Percentiles rank a stretch among this genome's conserved stretches.
Evolutionary conservation across 139 green algal species (phyloP).

Genomic region (Chlorella sp.): DNA sequence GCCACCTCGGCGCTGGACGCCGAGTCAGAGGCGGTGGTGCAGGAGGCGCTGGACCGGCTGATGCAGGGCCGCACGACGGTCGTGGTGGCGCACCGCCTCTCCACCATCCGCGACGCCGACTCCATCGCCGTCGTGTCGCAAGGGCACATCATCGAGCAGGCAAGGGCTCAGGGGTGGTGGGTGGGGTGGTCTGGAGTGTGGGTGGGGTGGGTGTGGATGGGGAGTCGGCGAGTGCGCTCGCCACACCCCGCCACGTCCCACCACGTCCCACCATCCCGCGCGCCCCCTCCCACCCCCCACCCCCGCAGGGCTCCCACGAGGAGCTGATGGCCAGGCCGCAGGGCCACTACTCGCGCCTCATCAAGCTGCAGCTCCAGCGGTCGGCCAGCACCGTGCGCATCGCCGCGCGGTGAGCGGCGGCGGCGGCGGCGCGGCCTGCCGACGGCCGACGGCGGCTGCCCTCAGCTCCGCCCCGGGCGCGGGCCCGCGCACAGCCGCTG

Average conservation of each 20-base stretch:
- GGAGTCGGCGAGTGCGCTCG: background rate
- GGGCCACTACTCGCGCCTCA: conserved; percentile 43
- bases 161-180: conserved; percentile 50
- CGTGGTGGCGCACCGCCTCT: conserved; percentile 87
- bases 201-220: too few relatives aligned
- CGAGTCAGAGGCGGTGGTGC: conserved; percentile 56
- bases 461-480: too few relatives aligned
- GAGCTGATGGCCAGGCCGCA: conserved; percentile 34
- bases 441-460: too few relatives aligned
- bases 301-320: too few relatives aligned
- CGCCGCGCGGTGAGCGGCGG: too few relatives aligned
- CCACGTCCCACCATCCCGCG: background rate
- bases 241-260: background rate
- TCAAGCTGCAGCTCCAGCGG: conserved; percentile 34
- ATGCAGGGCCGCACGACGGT: conserved; percentile 82
- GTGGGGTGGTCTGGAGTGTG: conserved; percentile 47
- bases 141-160: conserved; percentile 69
- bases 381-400: too few relatives aligned
- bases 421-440: too few relatives aligned
- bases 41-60: conserved; percentile 58
- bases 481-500: too few relatives aligned
- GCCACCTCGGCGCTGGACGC: conserved; percentile 64
- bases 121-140: conserved; percentile 79
- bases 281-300: background rate
- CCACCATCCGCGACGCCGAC: conserved; percentile 82